Evolutionary conservation across 2,329 filamentous ascomycete genomes (phyloP), one percentile per base, ranked within the genome.

Genomic region (Stagonosporopsis chrysanthemi): DNA sequence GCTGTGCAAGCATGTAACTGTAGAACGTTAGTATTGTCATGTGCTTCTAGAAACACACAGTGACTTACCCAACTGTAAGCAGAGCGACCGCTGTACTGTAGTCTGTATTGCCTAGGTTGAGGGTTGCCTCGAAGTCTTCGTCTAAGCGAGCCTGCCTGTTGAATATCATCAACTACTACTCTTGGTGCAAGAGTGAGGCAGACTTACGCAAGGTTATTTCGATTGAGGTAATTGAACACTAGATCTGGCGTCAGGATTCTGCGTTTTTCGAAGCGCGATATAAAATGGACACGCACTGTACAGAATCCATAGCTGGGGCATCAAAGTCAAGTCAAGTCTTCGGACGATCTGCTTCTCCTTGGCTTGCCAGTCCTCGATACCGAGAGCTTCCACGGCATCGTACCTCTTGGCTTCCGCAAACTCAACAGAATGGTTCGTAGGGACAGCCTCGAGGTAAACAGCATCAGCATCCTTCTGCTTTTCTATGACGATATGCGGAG

Each of bases 121-220:
- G 47, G 11, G 60, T 60, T 19, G 49, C 43, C 29, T 65, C 60
- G 33, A 65, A 65, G 38, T 48, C 62, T 15, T 60, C 36, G 17
- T 57, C 52, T 11, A 65, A 42, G 19, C 61, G 56, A 12, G 62
- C 62, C 57, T 65, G 63, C 2, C 60, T 62, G 31, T 52, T 31
- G 19, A 19, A 14, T 2, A 26, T 15, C 12, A 41, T 24, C 14
- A 17, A 24, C 35, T 4, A 15, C 7, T 35, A 2, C 17, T 15
- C 8, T 9, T 24, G 19, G n/a, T 49, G 35, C 9, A 9, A 22
- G 7, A 4, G 7, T 5, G 9, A 23, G 11, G 15, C 6, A 1
- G 33, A 3, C 47, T 17, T 26, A 50, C 47, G 47, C 47, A 26
- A 50, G 40, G 6, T 50, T 50, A 4, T 41, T 38, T 8, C 47